Conservation (phyloP, 2,329 filamentous ascomycete genomes). For the Phaeomoniella chlamydospora region DNA sequence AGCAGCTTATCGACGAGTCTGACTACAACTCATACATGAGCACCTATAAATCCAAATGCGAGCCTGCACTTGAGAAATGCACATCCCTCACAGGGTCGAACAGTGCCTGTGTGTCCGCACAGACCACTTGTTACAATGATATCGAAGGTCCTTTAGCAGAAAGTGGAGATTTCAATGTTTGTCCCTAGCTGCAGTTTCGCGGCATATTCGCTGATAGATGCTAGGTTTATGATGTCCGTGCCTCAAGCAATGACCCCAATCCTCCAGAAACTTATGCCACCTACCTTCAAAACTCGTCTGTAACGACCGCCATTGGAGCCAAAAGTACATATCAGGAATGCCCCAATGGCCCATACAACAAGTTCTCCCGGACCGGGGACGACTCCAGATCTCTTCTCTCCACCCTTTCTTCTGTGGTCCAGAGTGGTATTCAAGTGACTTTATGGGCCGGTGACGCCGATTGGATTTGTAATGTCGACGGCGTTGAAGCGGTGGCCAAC, state of each 20-base stretch:
- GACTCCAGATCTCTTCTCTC: conserved; percentile 29
- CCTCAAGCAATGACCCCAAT: conserved; percentile 19
- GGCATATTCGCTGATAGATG: conserved; percentile 15
- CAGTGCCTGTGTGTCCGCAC: conserved; percentile 17
- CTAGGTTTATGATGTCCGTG: conserved; percentile 33
- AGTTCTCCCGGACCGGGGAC: conserved; percentile 27
- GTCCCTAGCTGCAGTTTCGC: background rate
- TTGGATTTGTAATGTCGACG: conserved; percentile 45
- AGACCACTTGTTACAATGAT: conserved; percentile 18
- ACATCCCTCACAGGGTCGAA: conserved; percentile 13
- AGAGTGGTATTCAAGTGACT: conserved; percentile 32
- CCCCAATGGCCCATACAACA: conserved; percentile 18
- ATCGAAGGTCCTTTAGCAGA: conserved; percentile 21
- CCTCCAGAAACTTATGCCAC: conserved; percentile 24
- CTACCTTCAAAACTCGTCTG: conserved; percentile 23
- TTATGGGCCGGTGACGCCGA: conserved; percentile 45
- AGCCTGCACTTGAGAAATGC: conserved; percentile 25
- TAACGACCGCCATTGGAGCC: conserved; percentile 31
- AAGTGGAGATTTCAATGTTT: conserved; percentile 14
- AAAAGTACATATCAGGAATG: conserved; percentile 27
- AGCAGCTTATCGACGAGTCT: conserved; percentile 21
- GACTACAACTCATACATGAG: conserved; percentile 16
- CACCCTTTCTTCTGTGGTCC: conserved; percentile 29
- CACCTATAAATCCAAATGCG: conserved; percentile 20
- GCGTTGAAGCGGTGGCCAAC: conserved; percentile 32